phyloP scores from a whole-genome alignment of 768 basidiomycete species.

The Paxillus ammoniavirescens region DNA sequence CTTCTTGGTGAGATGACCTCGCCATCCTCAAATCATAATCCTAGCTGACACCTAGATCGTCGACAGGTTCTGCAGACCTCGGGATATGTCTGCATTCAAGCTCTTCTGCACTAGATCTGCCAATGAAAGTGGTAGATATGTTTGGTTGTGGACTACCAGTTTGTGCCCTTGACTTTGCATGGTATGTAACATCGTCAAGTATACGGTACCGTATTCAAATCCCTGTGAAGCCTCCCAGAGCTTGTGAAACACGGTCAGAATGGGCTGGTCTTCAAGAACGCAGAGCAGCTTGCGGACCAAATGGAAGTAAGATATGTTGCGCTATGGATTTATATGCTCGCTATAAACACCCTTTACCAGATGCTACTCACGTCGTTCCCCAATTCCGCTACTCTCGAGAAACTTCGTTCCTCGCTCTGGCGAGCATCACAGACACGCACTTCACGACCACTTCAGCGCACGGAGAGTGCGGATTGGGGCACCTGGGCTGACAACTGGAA shows the following conservation, averaged over 20 bases:
- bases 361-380: constrained; percentile 62
- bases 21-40: not conserved
- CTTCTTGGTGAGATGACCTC: constrained; percentile 60
- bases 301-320: constrained; percentile 43
- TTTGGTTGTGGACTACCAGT: constrained; percentile 96
- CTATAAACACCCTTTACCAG: constrained; percentile 33
- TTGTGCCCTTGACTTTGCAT: constrained; percentile 82
- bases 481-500: constrained; percentile 91
- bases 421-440: constrained; percentile 27
- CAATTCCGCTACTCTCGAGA: constrained; percentile 43
- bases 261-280: constrained; percentile 73
- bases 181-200: constrained; percentile 48
- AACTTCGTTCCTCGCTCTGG: constrained; percentile 51
- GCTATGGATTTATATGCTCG: not conserved
- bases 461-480: constrained; percentile 40
- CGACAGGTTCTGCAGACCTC: constrained; percentile 81
- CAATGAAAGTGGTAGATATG: constrained; percentile 99
- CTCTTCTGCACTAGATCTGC: constrained; percentile 87
- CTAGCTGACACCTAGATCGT: not conserved
- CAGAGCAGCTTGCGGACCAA: constrained; percentile 67
- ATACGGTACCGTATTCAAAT: constrained; percentile 1
- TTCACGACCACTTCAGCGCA: constrained; percentile 16
- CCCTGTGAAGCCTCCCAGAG: constrained; percentile 64
- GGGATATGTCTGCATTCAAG: constrained; percentile 91
- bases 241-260: constrained; percentile 84